These are phyloP conservation scores for Tarenaya hassleriana DNA, from an alignment of 345 rosid species.

Conservation along the genomic window DNA sequence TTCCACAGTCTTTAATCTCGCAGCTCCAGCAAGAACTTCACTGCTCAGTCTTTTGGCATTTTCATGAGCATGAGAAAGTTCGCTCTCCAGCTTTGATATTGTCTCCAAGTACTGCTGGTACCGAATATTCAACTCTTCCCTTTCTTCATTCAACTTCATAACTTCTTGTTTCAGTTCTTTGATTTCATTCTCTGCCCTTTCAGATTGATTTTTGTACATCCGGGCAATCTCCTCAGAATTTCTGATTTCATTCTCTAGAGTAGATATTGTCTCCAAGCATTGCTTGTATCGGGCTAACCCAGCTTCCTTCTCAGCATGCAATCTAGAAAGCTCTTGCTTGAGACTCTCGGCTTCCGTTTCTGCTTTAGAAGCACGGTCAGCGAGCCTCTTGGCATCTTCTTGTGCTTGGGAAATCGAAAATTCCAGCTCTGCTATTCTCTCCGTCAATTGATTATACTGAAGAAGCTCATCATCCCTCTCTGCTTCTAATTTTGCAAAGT, in stretches of 20 bases:
- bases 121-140: conserved; percentile 43
- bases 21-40: conserved; percentile 53
- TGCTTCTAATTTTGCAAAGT: conserved; percentile 50
- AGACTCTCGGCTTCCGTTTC: conserved; percentile 42
- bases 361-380: conserved; percentile 47
- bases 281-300: conserved; percentile 50
- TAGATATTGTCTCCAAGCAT: conserved; percentile 53
- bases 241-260: conserved; percentile 51
- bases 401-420: conserved; percentile 33
- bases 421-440: conserved; percentile 55
- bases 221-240: conserved; percentile 49
- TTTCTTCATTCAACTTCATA: conserved; percentile 52
- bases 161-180: conserved; percentile 47
- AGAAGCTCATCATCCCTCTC: conserved; percentile 65
- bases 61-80: conserved; percentile 47
- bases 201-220: conserved; percentile 41
- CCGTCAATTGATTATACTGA: conserved; percentile 60
- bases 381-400: conserved; percentile 41
- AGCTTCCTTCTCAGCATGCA: conserved; percentile 64
- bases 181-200: conserved; percentile 52
- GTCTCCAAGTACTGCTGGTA: conserved; percentile 63
- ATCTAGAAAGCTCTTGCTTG: conserved; percentile 49
- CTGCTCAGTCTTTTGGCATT: conserved; percentile 47
- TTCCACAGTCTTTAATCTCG: conserved; percentile 48
- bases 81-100: conserved; percentile 53